These are phyloP conservation scores for Talaromyces proteolyticus DNA, from an alignment of 495 filamentous ascomycete species.

Conservation along the genomic window DNA sequence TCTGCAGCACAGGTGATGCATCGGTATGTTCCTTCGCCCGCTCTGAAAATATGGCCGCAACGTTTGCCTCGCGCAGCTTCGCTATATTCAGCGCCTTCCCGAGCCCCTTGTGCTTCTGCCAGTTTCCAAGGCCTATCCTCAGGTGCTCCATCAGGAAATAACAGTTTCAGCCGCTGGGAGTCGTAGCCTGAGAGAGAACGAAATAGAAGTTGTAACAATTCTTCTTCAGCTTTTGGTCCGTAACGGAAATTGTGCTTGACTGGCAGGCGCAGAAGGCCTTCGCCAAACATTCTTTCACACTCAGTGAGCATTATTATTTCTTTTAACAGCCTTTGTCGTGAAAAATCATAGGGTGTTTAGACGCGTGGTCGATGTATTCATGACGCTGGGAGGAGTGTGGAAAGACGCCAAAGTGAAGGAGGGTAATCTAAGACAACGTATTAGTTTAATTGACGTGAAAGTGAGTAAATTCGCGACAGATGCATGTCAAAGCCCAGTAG, in stretches of 20 bases:
- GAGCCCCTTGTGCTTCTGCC: conserved; percentile 78
- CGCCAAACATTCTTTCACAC: conserved; percentile 75
- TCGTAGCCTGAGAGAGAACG: conserved; percentile 72
- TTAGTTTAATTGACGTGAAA: no score
- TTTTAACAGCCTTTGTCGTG: neutral
- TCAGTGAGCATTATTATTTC: conserved; percentile 50
- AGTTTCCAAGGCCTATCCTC: conserved; percentile 60
- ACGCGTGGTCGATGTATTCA: neutral
- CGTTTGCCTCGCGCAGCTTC: conserved; percentile 86
- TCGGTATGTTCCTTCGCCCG: conserved; percentile 85
- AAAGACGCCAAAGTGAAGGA: no score
- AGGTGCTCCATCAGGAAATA: conserved; percentile 75
- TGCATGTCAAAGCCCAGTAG: no score
- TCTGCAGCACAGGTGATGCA: conserved; percentile 90
- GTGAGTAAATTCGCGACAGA: no score
- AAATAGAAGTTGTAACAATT: conserved; percentile 75
- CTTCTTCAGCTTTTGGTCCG: conserved; percentile 56
- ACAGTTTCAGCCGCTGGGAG: conserved; percentile 60
- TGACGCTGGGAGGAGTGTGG: neutral
- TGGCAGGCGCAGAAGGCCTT: conserved; percentile 66
- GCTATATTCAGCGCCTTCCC: conserved; percentile 92
- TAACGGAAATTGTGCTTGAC: conserved; percentile 65
- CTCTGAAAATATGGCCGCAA: conserved; percentile 96
- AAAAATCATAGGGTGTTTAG: neutral
- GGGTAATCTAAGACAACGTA: no score